A percentile compares a stretch with the other conserved stretches of the same genome.
These are phyloP conservation scores for Dinochytrium kinnereticum DNA, from an alignment of 371 early-diverging fungal species.

Conservation along the genomic window DNA sequence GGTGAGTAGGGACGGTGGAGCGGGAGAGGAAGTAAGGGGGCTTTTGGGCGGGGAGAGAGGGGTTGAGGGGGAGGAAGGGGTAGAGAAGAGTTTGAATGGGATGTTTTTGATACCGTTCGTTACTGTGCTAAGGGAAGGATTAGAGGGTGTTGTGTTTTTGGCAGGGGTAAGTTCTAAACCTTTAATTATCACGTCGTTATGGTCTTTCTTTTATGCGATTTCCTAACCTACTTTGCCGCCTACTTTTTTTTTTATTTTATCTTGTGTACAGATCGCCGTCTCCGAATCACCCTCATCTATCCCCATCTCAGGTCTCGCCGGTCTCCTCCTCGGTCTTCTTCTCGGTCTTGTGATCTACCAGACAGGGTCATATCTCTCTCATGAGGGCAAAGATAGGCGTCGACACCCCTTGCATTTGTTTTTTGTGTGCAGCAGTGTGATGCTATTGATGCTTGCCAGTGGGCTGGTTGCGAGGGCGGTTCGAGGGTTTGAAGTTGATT, in stretches of 20 bases:
- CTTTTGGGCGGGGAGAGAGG: background rate
- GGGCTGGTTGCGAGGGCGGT: slow-evolving; percentile 72
- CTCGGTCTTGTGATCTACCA: slow-evolving; percentile 74
- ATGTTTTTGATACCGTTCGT: slow-evolving; percentile 78
- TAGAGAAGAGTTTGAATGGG: slow-evolving; percentile 11
- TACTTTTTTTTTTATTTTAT: background rate
- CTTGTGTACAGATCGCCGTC: slow-evolving; percentile 46
- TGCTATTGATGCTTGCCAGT: slow-evolving; percentile 77
- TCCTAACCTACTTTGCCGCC: too few species aligned
- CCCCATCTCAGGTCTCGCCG: slow-evolving; percentile 76
- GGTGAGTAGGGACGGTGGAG: background rate
- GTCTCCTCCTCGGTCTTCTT: slow-evolving; percentile 65
- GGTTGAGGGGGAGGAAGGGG: background rate
- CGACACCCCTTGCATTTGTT: slow-evolving; percentile 63
- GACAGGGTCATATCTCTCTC: slow-evolving; percentile 44
- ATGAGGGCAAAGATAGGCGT: background rate
- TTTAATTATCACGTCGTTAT: background rate
- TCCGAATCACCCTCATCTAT: slow-evolving; percentile 68
- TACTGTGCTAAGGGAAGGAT: slow-evolving; percentile 81
- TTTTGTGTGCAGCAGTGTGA: slow-evolving; percentile 72
- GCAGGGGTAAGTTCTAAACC: slow-evolving; percentile 65
- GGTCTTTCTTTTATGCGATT: background rate
- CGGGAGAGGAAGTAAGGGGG: background rate
- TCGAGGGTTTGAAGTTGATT: slow-evolving; percentile 58
- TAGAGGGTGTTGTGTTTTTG: slow-evolving; percentile 81